Base-by-base conservation (phyloP, 345 rosid genomes). In the Melastoma malabathricum region DNA sequence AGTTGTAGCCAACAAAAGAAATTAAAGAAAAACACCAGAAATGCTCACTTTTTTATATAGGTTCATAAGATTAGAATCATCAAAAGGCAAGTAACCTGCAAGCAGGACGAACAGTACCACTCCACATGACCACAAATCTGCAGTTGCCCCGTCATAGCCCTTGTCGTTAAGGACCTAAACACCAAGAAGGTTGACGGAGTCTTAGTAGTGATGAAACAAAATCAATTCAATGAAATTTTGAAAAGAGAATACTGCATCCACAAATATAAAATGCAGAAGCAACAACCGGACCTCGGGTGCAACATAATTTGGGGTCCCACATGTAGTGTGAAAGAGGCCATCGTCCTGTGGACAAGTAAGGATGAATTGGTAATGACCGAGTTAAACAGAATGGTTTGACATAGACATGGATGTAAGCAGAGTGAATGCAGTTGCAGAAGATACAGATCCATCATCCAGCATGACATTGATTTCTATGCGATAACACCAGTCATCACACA, bases 41-140 rank as follows among this genome's bases (percentile, higher is more conserved):
- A 71, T 64, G 74, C 96, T 81, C 81, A 92, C 98, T 72, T 82
- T 92, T 55, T 81, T 87, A 66, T 92, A 92, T 52, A 92, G 95
- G 81, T 73, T 84, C 74, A 87, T 74, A 47, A 92, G 79, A 92
- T 82, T 92, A 74, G 93, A 61, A 76, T 92, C 98, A 69, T 92
- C 98, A 14, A 92, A 92, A 76, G 98, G 98, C 79, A 92, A 92
- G 77, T 92, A 87, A 62, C 98, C 96, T 55, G 96, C 96, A 58
- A 92, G 90, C 76, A 92, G 64, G 34, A 92, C 94, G 80, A 82
- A 92, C 60, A 92, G 96, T 62, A 92, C 76, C 57, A 92, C 98
- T 58, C 96, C 98, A 55, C 98, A 87, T 27, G 98, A 92, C 96
- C 98, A 92, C 72, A 92, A 52, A 58, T 92, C 98, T 5, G 98